Percentiles rank a stretch among this genome's conserved stretches.
phyloP scores from a whole-genome alignment of 768 basidiomycete species.

The Mycena galopus region DNA sequence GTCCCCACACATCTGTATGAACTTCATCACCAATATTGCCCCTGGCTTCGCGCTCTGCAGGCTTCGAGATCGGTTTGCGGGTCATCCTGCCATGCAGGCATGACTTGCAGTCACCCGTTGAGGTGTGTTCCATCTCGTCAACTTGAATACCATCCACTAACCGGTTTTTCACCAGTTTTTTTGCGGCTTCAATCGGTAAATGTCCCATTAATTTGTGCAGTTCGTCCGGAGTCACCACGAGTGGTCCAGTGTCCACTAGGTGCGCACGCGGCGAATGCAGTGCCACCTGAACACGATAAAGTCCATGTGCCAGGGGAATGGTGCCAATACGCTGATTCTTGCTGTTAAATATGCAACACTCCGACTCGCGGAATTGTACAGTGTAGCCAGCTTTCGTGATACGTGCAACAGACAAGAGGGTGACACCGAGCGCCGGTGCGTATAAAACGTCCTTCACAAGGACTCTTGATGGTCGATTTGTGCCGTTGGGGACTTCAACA shows the following conservation, averaged over 20 bases:
- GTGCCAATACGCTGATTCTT: not conserved
- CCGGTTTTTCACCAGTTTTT: constrained; percentile 41
- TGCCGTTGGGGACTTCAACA: not conserved
- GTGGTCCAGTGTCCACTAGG: not conserved
- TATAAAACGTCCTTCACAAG: not conserved
- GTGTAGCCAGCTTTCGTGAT: constrained; percentile 43
- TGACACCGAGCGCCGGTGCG: not conserved
- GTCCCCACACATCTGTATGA: constrained; percentile 54
- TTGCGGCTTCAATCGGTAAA: constrained; percentile 36
- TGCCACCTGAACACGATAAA: not conserved
- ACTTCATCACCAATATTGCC: constrained; percentile 46
- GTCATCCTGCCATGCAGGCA: constrained; percentile 47
- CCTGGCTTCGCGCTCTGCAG: constrained; percentile 30
- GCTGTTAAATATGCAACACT: constrained; percentile 38
- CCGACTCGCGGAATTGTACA: constrained; percentile 37
- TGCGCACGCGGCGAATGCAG: not conserved
- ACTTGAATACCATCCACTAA: constrained; percentile 44
- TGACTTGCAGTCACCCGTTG: constrained; percentile 40
- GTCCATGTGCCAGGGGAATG: not conserved
- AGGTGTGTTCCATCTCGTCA: constrained; percentile 29
- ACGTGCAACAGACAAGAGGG: constrained; percentile 22
- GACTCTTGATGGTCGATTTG: not conserved
- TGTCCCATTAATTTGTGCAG: constrained; percentile 46
- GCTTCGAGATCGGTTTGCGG: constrained; percentile 42
- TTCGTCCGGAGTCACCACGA: constrained; percentile 32